phyloP scores from a whole-genome alignment of 495 filamentous ascomycete genomes.

The Hyaloscypha hepaticicola region DNA sequence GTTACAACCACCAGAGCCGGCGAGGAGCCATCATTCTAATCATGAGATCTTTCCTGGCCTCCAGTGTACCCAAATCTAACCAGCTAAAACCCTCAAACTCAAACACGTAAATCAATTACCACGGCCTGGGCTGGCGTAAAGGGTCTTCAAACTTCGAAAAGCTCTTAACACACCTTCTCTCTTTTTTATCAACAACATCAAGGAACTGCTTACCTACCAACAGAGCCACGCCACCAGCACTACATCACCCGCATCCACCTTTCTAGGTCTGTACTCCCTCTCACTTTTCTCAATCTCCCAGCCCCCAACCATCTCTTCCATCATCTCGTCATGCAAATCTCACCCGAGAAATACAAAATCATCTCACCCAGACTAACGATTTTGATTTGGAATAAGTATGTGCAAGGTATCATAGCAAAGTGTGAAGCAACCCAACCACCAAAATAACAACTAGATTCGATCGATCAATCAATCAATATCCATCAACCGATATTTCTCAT shows the following conservation, averaged over 20 bases:
- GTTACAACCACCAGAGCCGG: too few relatives aligned
- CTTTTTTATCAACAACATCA: slow-evolving; percentile 43
- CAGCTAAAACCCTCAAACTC: slow-evolving; percentile 64
- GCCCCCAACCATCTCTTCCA: slow-evolving; percentile 49
- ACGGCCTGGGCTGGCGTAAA: slow-evolving; percentile 54
- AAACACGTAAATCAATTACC: slow-evolving; percentile 67
- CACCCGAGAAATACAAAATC: slow-evolving; percentile 63
- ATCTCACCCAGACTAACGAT: neutral
- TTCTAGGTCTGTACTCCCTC: slow-evolving; percentile 64
- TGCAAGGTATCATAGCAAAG: neutral
- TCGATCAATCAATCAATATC: slow-evolving; percentile 40
- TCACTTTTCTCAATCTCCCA: slow-evolving; percentile 62
- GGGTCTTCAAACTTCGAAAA: slow-evolving; percentile 55
- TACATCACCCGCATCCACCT: slow-evolving; percentile 55
- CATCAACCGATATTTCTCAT: slow-evolving; percentile 63
- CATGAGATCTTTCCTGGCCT: too few relatives aligned
- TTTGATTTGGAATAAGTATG: neutral
- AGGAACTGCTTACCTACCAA: slow-evolving; percentile 62
- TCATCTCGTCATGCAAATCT: slow-evolving; percentile 43
- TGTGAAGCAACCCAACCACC: neutral
- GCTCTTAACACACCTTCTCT: slow-evolving; percentile 55
- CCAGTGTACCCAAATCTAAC: slow-evolving; percentile 52
- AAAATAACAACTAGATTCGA: neutral
- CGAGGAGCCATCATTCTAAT: too few relatives aligned
- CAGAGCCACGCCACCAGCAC: slow-evolving; percentile 68